These are phyloP conservation scores for Colletotrichum falcatum DNA, from an alignment of 2,329 filamentous ascomycete genomes.

Conservation along the genomic window DNA sequence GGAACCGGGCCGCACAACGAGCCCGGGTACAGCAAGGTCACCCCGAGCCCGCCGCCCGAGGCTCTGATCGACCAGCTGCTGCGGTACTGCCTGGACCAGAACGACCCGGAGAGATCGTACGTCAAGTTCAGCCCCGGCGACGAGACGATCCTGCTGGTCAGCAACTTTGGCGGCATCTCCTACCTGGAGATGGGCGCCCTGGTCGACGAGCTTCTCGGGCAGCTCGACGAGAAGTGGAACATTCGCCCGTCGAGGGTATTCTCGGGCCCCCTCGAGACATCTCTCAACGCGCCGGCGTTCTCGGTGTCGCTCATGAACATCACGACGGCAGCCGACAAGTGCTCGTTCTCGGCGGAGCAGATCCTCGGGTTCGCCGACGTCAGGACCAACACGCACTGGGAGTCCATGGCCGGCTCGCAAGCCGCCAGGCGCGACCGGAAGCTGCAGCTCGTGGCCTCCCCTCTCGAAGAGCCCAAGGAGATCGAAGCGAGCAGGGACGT, in stretches of 20 bases:
- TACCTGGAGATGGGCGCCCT: constrained; percentile 68
- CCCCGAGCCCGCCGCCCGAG: constrained; percentile 61
- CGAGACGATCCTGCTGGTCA: constrained; percentile 65
- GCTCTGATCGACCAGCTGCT: constrained; percentile 69
- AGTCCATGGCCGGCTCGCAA: constrained; percentile 63
- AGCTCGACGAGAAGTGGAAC: constrained; percentile 60
- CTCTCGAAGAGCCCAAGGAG: constrained; percentile 50
- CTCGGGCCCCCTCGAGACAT: constrained; percentile 76
- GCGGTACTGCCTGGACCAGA: constrained; percentile 68
- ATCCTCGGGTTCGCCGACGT: constrained; percentile 75
- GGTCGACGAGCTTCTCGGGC: constrained; percentile 64
- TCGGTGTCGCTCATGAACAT: constrained; percentile 75
- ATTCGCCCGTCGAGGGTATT: constrained; percentile 67
- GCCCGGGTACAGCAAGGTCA: constrained; percentile 69
- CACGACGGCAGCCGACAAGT: constrained; percentile 58
- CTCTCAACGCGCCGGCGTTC: constrained; percentile 78
- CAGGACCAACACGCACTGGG: constrained; percentile 69
- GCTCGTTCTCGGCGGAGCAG: constrained; percentile 60
- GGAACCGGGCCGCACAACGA: constrained; percentile 77
- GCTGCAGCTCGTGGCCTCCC: constrained; percentile 57
- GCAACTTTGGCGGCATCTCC: constrained; percentile 71
- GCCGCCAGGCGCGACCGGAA: constrained; percentile 50
- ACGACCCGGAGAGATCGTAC: constrained; percentile 62
- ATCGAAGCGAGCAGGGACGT: constrained; percentile 57
- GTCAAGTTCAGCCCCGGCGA: constrained; percentile 60